A percentile compares a stretch with the other conserved stretches of the same genome.
These are phyloP conservation scores for Chaetomium cochliodes DNA, from an alignment of 495 filamentous ascomycete genomes.

Conservation along the genomic window DNA sequence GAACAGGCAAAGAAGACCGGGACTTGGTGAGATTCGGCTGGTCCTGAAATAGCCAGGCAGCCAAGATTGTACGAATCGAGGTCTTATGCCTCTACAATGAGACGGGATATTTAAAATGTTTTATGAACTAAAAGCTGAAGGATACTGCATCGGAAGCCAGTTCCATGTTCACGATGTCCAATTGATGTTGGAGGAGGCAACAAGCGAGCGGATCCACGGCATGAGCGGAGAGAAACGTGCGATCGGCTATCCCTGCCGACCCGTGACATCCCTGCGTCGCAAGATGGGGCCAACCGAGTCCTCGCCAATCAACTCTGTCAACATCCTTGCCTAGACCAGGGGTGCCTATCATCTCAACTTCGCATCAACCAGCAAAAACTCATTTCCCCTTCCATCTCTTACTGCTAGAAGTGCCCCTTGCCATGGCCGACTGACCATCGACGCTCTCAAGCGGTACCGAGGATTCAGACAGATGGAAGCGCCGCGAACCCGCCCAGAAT, in stretches of 20 bases:
- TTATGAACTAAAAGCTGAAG: too few species aligned
- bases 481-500: constrained; percentile 10
- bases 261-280: not conserved
- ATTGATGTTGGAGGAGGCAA: not conserved
- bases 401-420: not conserved
- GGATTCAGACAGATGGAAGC: not conserved
- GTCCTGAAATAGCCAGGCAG: too few species aligned
- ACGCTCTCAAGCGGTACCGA: not conserved
- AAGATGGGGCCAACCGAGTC: not conserved
- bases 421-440: constrained; percentile 16
- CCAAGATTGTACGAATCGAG: too few species aligned
- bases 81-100: too few species aligned
- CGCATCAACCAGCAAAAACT: not conserved
- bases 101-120: too few species aligned
- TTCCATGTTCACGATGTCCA: too few species aligned
- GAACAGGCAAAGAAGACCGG: too few species aligned
- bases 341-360: constrained; percentile 6
- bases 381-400: not conserved
- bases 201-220: not conserved
- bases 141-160: too few species aligned
- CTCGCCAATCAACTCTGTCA: not conserved
- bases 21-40: too few species aligned
- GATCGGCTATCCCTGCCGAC: not conserved
- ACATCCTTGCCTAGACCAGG: constrained; percentile 1
- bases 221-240: not conserved